A percentile compares a stretch with the other conserved stretches of the same genome.
Evolutionary conservation across 768 basidiomycete species (phyloP).

Genomic region (Suillus decipiens): DNA sequence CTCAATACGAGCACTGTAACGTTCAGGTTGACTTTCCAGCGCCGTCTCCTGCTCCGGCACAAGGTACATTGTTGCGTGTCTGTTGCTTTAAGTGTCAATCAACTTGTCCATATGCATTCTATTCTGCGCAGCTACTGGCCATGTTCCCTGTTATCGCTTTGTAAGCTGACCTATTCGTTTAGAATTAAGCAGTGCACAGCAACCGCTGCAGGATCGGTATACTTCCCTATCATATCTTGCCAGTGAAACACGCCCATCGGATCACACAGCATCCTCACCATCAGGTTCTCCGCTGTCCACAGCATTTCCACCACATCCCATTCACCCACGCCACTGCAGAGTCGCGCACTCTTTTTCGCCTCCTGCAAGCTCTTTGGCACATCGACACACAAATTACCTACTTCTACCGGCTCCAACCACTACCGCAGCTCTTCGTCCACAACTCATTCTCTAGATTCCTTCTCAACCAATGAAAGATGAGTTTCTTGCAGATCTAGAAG

Average conservation of each 20-base stretch:
- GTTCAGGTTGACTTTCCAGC: too few species aligned
- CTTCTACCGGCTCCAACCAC: constrained; percentile 36
- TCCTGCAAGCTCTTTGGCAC: constrained; percentile 83
- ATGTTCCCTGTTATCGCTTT: constrained; percentile 2
- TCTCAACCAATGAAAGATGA: constrained; percentile 74
- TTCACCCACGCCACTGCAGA: constrained; percentile 65
- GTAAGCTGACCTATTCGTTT: constrained; percentile 19
- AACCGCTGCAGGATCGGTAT: constrained; percentile 59
- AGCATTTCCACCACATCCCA: constrained; percentile 66
- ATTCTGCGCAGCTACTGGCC: constrained; percentile 22
- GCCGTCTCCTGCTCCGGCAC: too few species aligned
- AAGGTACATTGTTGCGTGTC: too few species aligned
- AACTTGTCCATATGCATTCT: too few species aligned
- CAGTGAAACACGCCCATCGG: constrained; percentile 43
- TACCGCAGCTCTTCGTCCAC: constrained; percentile 52
- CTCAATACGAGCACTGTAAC: too few species aligned
- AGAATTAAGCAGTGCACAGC: constrained; percentile 67
- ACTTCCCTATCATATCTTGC: constrained; percentile 49
- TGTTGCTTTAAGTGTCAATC: too few species aligned
- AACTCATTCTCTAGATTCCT: constrained; percentile 44
- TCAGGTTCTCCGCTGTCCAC: constrained; percentile 27
- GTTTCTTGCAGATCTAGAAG: constrained; percentile 76
- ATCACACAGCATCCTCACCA: constrained; percentile 32
- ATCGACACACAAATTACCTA: constrained; percentile 39
- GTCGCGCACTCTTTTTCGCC: constrained; percentile 77